A percentile compares a stretch with the other conserved stretches of the same genome.
Conservation (phyloP, 2,329 filamentous ascomycete species). For the Fusarium nanum region DNA sequence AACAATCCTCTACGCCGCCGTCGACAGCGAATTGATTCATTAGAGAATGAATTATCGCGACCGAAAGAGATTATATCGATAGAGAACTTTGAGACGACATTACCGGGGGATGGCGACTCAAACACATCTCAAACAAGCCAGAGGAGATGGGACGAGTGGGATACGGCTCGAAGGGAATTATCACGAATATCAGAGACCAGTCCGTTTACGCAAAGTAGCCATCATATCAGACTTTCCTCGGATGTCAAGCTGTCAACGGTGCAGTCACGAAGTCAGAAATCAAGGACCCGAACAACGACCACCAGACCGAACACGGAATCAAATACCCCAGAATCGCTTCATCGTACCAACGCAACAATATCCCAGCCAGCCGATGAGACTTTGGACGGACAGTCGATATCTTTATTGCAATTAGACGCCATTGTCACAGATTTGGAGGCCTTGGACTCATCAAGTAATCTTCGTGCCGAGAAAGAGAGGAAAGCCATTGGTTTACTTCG, state of each 20-base stretch:
- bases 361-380: not conserved
- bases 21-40: conserved; percentile 35
- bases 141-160: conserved; percentile 45
- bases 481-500: conserved; percentile 37
- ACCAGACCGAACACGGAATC: not conserved
- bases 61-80: conserved; percentile 11
- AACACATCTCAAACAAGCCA: conserved; percentile 22
- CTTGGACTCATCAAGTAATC: not conserved
- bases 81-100: conserved; percentile 17
- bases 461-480: conserved; percentile 7
- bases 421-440: conserved; percentile 29
- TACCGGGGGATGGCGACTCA: not conserved
- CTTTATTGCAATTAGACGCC: conserved; percentile 18
- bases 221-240: conserved; percentile 32
- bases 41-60: not conserved
- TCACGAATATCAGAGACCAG: conserved; percentile 35
- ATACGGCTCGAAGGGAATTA: conserved; percentile 41
- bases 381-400: not conserved
- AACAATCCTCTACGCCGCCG: conserved; percentile 48
- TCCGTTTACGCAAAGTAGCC: conserved; percentile 28
- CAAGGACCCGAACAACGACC: not conserved
- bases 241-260: conserved; percentile 20
- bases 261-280: not conserved
- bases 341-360: not conserved
- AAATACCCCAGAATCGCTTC: not conserved